phyloP scores from a whole-genome alignment of 2,329 filamentous ascomycete species.

The Elsinoe arachidis region DNA sequence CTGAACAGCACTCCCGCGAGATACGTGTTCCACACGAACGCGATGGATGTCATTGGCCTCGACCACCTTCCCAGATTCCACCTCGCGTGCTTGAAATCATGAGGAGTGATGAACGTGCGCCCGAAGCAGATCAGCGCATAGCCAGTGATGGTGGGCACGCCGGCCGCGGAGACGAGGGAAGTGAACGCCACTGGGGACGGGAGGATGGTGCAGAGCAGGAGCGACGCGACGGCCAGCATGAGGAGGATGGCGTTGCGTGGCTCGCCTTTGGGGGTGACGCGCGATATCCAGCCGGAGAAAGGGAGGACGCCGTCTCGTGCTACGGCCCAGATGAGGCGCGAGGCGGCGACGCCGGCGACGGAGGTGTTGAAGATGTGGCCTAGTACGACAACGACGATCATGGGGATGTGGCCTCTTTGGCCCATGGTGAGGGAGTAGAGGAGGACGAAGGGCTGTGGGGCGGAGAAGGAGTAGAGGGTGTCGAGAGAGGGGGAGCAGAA shows the following conservation, averaged over 20 bases:
- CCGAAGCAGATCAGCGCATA: constrained; percentile 39
- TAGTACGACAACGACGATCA: constrained; percentile 50
- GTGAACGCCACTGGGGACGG: constrained; percentile 40
- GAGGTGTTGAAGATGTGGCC: constrained; percentile 49
- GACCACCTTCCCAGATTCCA: constrained; percentile 32
- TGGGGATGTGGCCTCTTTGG: constrained; percentile 49
- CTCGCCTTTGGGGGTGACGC: constrained; percentile 46
- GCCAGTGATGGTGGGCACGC: constrained; percentile 33
- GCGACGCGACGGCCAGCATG: constrained; percentile 46
- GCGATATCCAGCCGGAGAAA: constrained; percentile 50
- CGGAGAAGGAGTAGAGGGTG: constrained; percentile 45
- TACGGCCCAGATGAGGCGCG: constrained; percentile 54
- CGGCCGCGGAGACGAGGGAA: constrained; percentile 32
- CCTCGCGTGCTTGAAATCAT: constrained; percentile 27
- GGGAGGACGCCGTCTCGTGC: constrained; percentile 54
- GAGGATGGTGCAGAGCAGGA: constrained; percentile 52
- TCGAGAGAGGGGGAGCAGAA: constrained; percentile 50
- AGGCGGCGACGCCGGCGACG: constrained; percentile 51
- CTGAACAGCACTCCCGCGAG: constrained; percentile 32
- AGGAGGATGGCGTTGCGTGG: constrained; percentile 53
- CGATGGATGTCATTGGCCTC: constrained; percentile 29
- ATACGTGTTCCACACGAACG: constrained; percentile 32
- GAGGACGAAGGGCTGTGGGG: constrained; percentile 51
- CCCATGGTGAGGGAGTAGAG: constrained; percentile 51
- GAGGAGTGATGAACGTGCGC: constrained; percentile 30